Percentiles rank a stretch among this genome's conserved stretches.
Evolutionary conservation across 1,284 basidiomycete species (phyloP).

Genomic region (Phylloporus sp.): DNA sequence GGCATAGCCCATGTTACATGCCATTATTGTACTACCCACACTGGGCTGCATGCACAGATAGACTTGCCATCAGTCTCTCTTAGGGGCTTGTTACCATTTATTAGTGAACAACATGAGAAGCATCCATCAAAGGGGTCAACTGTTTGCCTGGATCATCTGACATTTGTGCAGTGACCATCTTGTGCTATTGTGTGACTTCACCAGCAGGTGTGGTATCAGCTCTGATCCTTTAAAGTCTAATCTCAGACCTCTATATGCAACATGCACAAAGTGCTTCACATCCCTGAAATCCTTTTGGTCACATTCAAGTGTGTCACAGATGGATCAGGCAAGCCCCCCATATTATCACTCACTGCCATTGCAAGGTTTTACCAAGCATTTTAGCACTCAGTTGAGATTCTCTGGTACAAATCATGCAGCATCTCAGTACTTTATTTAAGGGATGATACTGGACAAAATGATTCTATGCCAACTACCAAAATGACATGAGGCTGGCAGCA

Average conservation of each 20-base stretch:
- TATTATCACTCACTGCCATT: slow-evolving; percentile 22
- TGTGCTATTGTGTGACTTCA: neutral
- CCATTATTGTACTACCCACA: too few relatives aligned
- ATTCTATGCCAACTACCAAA: too few relatives aligned
- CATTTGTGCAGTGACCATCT: slow-evolving; percentile 3
- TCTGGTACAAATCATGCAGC: slow-evolving; percentile 22
- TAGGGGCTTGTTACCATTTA: too few relatives aligned
- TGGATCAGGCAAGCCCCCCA: slow-evolving; percentile 16
- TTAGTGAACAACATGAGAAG: too few relatives aligned
- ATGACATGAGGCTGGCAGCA: too few relatives aligned
- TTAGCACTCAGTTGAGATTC: slow-evolving; percentile 20
- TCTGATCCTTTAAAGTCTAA: neutral
- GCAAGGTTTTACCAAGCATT: slow-evolving; percentile 31
- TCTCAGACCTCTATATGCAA: neutral
- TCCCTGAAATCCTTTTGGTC: slow-evolving; percentile 29
- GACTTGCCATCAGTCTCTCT: too few relatives aligned
- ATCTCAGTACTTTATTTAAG: slow-evolving; percentile 20
- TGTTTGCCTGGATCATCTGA: too few relatives aligned
- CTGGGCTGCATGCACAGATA: too few relatives aligned
- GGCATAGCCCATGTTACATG: too few relatives aligned
- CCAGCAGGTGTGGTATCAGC: neutral
- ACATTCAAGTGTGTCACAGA: slow-evolving; percentile 27
- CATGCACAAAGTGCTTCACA: slow-evolving; percentile 21
- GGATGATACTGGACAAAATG: too few relatives aligned
- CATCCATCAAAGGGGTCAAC: too few relatives aligned